Base-by-base conservation (phyloP, 805 yeast genomes). In the Ogataea kodamae region DNA sequence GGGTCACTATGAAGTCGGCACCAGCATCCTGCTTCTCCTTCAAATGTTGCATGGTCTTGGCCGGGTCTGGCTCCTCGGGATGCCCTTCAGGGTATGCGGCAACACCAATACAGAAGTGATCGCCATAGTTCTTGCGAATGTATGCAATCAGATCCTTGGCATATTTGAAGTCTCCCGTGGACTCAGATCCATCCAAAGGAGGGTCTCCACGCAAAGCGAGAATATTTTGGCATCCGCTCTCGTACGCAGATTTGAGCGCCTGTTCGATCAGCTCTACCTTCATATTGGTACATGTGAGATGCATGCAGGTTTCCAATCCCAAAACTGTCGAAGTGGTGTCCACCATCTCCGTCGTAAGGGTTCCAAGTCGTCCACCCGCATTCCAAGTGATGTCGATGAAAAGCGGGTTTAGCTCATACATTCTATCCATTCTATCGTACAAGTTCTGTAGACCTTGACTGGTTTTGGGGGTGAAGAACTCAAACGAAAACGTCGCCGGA, bases 31-130 rank as follows among this genome's bases (percentile, higher is more conserved):
- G 79, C 54, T 92, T 92, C 52, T 86, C 87, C 59, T 85, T 86
- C 55, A 92, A 69, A 49, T 71, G 83, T 15, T 62, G 62, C 33
- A 81, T 62, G 42, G 86, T 66, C 23, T 65, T 54, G 15, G 68
- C 69, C 6, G 63, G 62, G 36, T 76, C 77, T 13, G 65, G 58
- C 53, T 87, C 95, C 54, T 92, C 98, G 3, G 96, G 89, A 52
- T 89, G 96, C 3, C 97, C 97, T 58, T 92, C 98, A 1, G 98
- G 97, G 57, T 92, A 92, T 3, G 86, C 98, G 7, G 97, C 97
- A 14, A 92, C 94, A 32, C 97, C 98, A 48, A 92, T 88, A 59
- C 81, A 83, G 62, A 92, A 89, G 63, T 88, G 85, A 57, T 83
- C 77, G 18, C 95, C 97, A 52, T 87, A 89, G 43, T 79, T 71